Base-by-base conservation (phyloP, 1,284 basidiomycete species). In the Microbotryomycetes sp. region DNA sequence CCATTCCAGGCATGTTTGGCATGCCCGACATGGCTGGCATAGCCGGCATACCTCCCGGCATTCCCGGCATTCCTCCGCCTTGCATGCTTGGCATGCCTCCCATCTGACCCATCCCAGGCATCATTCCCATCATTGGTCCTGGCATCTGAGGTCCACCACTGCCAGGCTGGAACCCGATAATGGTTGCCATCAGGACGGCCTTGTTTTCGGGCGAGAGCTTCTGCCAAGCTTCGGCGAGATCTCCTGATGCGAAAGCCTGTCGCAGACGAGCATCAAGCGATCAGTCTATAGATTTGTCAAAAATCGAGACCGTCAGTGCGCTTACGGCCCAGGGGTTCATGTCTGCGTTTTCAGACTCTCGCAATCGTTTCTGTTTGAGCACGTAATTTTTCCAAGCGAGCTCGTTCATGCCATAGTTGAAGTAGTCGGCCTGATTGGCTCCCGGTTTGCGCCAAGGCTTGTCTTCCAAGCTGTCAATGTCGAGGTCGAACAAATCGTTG, bases 401-500 rank as follows among this genome's bases (percentile, higher is more conserved):
- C 76, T 99, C 96, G 75, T 98, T 94, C 74, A 98, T 98, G 0
- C 96, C 96, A 71, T 97, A 98, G 77, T 99, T 98, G 79, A 98
- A 99, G 87, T 91, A 99, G 78, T 97, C 94, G 70, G 88, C 89
- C 59, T 97, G 80, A 77, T 97, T 91, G 6, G 90, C 86, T 18
- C 96, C 96, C 9, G 93, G 88, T 57, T 87, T 79, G 61, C 94
- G 80, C 96, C 96, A 99, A 3, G 88, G 87, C 74, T 96, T 94
- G 24, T 87, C 79, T 13, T 73, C 69, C 75, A 97, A 81, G 24
- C 86, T 83, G 26, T 80, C 81, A 54, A 97, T 74, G 75, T 98
- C 94, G 49, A 94, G 82, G 64, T 97, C 91, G 52, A 92, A 85
- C 55, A 97, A 35, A 29, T 66, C 64, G 64, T 65, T 61, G 15